phyloP scores from a whole-genome alignment of 768 basidiomycete genomes.

The Lyophyllum atratum region DNA sequence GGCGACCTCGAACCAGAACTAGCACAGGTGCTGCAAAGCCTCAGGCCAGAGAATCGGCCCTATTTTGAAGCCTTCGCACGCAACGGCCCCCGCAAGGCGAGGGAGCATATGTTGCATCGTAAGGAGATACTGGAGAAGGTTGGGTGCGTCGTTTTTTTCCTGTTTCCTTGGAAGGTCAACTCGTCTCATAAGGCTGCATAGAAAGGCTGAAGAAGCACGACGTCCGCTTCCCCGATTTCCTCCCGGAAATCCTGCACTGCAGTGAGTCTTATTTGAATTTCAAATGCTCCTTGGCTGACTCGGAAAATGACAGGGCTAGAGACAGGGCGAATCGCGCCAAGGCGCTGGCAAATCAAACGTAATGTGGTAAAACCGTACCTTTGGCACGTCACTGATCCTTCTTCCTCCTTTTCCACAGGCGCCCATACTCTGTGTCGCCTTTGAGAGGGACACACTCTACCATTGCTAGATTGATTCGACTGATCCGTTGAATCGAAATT shows the following conservation, averaged over 20 bases:
- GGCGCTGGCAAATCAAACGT: not conserved
- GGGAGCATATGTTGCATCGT: not conserved
- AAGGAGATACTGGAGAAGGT: constrained; percentile 1
- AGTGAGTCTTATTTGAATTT: not conserved
- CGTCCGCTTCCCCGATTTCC: constrained; percentile 7
- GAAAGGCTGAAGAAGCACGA: constrained; percentile 1
- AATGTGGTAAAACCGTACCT: not conserved
- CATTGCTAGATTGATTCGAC: not conserved
- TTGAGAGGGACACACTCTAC: not conserved
- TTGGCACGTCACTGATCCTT: not conserved
- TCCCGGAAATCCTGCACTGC: constrained; percentile 5
- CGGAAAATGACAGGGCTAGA: not conserved
- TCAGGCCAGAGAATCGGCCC: constrained; percentile 13
- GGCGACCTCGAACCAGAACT: constrained; percentile 10
- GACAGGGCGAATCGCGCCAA: not conserved
- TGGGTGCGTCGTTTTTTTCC: not conserved
- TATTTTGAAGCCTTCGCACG: constrained; percentile 6
- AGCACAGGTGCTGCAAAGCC: constrained; percentile 4
- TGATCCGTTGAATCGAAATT: too few relatives aligned
- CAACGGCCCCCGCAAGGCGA: not conserved
- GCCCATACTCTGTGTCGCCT: not conserved
- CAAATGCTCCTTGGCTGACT: not conserved
- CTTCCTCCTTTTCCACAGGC: not conserved
- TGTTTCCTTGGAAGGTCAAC: not conserved
- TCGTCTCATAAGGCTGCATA: not conserved